These are phyloP conservation scores for Gentiana straminea DNA, from an alignment of 257 asterid genomes.

Conservation along the genomic window DNA sequence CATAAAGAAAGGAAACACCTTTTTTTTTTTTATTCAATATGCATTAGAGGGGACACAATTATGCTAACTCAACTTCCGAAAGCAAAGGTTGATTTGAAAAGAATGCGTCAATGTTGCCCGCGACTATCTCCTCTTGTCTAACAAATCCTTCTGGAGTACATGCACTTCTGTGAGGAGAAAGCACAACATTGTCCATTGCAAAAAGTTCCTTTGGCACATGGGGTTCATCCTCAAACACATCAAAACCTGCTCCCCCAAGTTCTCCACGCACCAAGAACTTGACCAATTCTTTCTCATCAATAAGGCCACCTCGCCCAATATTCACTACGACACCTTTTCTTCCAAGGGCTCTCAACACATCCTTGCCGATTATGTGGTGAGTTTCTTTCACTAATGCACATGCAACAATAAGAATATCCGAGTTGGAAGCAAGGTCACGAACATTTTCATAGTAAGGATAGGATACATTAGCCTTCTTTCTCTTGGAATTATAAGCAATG, in stretches of 20 bases:
- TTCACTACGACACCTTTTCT: slow-evolving; percentile 44
- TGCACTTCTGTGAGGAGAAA: slow-evolving; percentile 52
- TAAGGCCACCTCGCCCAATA: slow-evolving; percentile 49
- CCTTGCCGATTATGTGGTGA: slow-evolving; percentile 32
- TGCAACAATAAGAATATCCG: slow-evolving; percentile 35
- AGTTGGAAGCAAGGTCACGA: slow-evolving; percentile 41
- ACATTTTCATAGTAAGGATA: slow-evolving; percentile 27
- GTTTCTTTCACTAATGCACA: slow-evolving; percentile 51
- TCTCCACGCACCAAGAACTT: slow-evolving; percentile 37
- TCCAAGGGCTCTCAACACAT: slow-evolving; percentile 43
- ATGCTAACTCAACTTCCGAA: slow-evolving; percentile 20
- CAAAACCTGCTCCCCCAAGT: slow-evolving; percentile 68
- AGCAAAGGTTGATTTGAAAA: slow-evolving; percentile 37
- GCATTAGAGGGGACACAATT: no score
- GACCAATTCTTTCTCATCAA: slow-evolving; percentile 64
- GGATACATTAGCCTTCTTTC: slow-evolving; percentile 25
- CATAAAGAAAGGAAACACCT: no score
- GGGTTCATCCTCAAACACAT: slow-evolving; percentile 71
- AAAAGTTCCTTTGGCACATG: slow-evolving; percentile 37
- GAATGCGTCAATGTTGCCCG: slow-evolving; percentile 52
- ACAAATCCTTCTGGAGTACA: slow-evolving; percentile 30
- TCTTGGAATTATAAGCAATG: slow-evolving; percentile 57
- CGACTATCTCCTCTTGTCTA: slow-evolving; percentile 15
- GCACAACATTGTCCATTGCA: slow-evolving; percentile 50
- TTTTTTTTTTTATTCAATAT: no score